These are phyloP conservation scores for Agaricus blazei DNA, from an alignment of 768 basidiomycete species.

Conservation along the genomic window DNA sequence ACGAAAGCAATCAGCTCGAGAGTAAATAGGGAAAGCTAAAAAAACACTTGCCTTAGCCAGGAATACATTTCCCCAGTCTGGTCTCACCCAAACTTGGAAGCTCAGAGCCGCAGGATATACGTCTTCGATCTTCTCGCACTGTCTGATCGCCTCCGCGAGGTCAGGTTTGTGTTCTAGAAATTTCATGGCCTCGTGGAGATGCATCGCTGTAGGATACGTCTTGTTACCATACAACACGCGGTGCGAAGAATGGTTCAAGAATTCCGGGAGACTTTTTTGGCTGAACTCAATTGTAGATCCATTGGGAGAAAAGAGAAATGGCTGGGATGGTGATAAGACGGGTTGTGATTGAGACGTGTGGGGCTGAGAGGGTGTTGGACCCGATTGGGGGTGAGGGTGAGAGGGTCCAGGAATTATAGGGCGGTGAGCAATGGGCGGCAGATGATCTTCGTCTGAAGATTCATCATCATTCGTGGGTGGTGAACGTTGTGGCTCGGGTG, in stretches of 20 bases:
- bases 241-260: constrained; percentile 66
- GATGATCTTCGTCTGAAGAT: not conserved
- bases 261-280: constrained; percentile 32
- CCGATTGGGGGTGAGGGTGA: constrained; percentile 1
- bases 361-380: constrained; percentile 4
- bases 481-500: constrained; percentile 7
- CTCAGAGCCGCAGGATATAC: constrained; percentile 30
- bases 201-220: constrained; percentile 64
- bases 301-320: not conserved
- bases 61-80: constrained; percentile 55
- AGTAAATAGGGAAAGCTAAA: not conserved
- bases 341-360: not conserved
- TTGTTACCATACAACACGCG: constrained; percentile 49
- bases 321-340: not conserved
- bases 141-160: constrained; percentile 53
- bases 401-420: not conserved
- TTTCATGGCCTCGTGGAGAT: constrained; percentile 74
- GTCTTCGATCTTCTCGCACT: constrained; percentile 25
- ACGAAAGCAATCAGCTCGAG: not conserved
- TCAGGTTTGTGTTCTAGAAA: constrained; percentile 48
- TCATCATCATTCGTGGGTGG: constrained; percentile 11
- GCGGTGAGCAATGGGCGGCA: not conserved
- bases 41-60: constrained; percentile 40
- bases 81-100: constrained; percentile 30
- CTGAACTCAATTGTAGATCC: constrained; percentile 31